A percentile compares a stretch with the other conserved stretches of the same genome.
Conservation (phyloP, 176 grass and related monocot species). For the Lolium rigidum region DNA sequence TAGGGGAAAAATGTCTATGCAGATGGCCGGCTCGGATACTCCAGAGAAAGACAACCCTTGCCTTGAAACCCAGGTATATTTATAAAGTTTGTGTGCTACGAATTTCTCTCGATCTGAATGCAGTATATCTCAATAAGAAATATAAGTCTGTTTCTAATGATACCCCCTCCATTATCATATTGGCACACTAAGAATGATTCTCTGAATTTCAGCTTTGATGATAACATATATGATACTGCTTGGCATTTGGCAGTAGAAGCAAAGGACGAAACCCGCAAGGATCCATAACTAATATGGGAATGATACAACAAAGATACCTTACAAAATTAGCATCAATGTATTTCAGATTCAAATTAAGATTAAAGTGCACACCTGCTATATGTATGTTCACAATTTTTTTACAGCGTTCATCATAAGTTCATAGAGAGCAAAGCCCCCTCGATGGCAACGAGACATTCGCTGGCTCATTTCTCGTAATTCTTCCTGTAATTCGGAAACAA, state of each 20-base stretch:
- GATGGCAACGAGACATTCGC: constrained; percentile 81
- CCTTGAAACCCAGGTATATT: background rate
- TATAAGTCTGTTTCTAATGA: no score
- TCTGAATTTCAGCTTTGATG: no score
- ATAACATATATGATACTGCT: no score
- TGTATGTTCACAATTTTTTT: background rate
- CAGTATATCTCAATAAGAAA: no score
- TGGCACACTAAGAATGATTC: no score
- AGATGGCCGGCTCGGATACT: background rate
- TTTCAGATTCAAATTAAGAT: background rate
- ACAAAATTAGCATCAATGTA: background rate
- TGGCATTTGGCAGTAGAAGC: no score
- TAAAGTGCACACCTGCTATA: background rate
- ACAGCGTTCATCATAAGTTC: constrained; percentile 50
- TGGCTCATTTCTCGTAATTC: constrained; percentile 60
- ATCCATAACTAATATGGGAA: no score
- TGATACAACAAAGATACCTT: background rate
- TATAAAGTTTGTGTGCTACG: background rate
- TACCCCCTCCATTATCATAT: no score
- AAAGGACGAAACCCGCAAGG: no score
- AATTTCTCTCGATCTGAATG: no score
- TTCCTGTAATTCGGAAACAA: constrained; percentile 52
- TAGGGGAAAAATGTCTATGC: no score
- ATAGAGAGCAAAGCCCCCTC: constrained; percentile 77
- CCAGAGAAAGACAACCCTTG: background rate